phyloP scores from a whole-genome alignment of 352 stramenopile genomes.

The Globisporangium recalcitrans region DNA sequence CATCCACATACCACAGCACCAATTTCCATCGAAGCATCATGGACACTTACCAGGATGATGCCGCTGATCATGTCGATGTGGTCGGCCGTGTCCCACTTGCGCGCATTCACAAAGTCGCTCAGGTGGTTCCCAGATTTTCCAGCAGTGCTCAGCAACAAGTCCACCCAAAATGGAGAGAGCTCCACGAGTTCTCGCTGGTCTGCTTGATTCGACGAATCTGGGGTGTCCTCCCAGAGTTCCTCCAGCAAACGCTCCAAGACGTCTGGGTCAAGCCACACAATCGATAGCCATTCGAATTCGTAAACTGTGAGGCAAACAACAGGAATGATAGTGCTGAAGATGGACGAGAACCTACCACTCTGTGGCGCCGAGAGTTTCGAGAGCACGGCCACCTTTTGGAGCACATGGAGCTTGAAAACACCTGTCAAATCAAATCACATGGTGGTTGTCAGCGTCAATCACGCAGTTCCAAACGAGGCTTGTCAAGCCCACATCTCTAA shows the following conservation, averaged over 20 bases:
- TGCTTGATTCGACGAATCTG: neutral
- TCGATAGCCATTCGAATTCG: too few relatives aligned
- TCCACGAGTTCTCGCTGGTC: conserved; percentile 21
- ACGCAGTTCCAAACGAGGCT: too few relatives aligned
- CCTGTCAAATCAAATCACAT: conserved; percentile 10
- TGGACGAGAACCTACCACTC: conserved; percentile 8
- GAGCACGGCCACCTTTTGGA: conserved; percentile 29
- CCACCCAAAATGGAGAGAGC: conserved; percentile 22
- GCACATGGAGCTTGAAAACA: conserved; percentile 26
- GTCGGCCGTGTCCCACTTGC: conserved; percentile 17
- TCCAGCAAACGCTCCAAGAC: conserved; percentile 30
- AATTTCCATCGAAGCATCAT: too few relatives aligned
- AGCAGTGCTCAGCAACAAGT: conserved; percentile 2
- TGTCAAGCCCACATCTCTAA: neutral
- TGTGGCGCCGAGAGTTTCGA: conserved; percentile 24
- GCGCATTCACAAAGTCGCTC: conserved; percentile 20
- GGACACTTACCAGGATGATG: conserved; percentile 49
- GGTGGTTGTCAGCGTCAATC: neutral
- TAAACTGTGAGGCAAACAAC: neutral
- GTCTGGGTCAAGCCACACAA: conserved; percentile 18
- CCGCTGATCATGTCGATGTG: conserved; percentile 30
- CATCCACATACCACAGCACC: neutral
- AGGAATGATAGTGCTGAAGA: neutral
- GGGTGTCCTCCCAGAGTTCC: conserved; percentile 24
- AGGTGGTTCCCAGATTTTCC: conserved; percentile 5